Conservation (phyloP, 2,329 filamentous ascomycete genomes). For the Apiospora kogelbergensis region DNA sequence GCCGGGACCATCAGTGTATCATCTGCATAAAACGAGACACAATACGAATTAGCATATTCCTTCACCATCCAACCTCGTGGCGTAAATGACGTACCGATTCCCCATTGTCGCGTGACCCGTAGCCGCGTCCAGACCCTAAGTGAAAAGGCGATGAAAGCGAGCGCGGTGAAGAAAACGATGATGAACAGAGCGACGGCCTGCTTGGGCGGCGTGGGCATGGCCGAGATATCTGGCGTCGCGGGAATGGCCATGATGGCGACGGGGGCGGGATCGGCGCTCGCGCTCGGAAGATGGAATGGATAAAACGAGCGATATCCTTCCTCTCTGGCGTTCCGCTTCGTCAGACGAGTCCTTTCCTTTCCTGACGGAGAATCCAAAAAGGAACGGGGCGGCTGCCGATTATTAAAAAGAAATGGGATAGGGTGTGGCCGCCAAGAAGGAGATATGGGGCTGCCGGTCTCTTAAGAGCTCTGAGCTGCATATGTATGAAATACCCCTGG, state of each 20-base stretch:
- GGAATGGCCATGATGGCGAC: conserved; percentile 14
- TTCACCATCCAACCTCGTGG: too few species aligned
- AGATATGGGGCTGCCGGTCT: background rate
- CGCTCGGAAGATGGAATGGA: background rate
- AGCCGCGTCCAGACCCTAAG: conserved; percentile 29
- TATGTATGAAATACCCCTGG: background rate
- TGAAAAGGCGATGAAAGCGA: conserved; percentile 27
- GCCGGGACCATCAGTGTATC: conserved; percentile 28
- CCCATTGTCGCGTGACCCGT: conserved; percentile 24
- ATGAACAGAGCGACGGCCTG: conserved; percentile 30
- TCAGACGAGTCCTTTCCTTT: background rate
- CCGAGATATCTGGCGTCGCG: conserved; percentile 24
- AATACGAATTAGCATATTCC: too few species aligned
- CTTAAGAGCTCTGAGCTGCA: background rate
- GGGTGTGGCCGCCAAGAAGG: background rate
- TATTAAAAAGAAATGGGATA: background rate
- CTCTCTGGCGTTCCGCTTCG: background rate
- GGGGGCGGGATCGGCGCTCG: background rate
- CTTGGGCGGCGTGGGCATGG: conserved; percentile 33
- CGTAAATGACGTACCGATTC: too few species aligned
- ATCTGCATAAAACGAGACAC: too few species aligned
- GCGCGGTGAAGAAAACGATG: conserved; percentile 32
- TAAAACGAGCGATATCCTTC: background rate
- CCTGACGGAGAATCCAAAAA: background rate
- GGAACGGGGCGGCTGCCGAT: background rate